Base-by-base conservation (phyloP, 1,284 basidiomycete genomes). In the Rhizopogon parksii region DNA sequence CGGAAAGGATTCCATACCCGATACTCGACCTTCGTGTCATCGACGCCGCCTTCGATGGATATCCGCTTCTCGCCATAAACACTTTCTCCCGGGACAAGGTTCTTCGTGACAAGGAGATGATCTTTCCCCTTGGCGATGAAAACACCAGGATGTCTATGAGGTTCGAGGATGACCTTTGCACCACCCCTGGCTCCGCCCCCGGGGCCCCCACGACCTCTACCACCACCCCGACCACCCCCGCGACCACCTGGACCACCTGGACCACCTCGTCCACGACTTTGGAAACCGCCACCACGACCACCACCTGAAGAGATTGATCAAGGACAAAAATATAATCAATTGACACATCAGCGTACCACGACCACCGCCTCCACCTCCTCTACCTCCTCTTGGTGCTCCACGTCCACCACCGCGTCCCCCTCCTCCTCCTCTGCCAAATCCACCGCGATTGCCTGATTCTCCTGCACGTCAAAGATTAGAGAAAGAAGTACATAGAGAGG, bases 1-100 rank as follows among this genome's bases (percentile, higher is more conserved):
- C 96, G 82, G 85, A 99, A 99, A 52, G 95, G 96, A 76, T 99
- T 99, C 95, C 95, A 99, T 34, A 99, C 96, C 55, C 95, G 82
- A 74, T 98, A 99, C 72, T 99, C 95, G 61, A 86, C 79, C 77
- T 99, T 99, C 54, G 85, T 87, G 50, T 84, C 89, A 46, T 89
- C 88, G 53, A 82, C 79, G 46, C 79, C 82, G 4, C 83, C 82
- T 7, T 91, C 88, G 60, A 95, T 79, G 46, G 84, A 80, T 72
- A 95, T 90, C 73, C 91, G 79, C 79, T 99, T 99, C 74, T 99
- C 95, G 59, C 95, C 96, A 70, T 99, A 99, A 21, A 99, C 96
- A 15, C 89, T 90, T 68, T 99, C 95, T 53, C 95, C 96, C 9
- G 96, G 95, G 46, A 91, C 93, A 60, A 99, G 80, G 73, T 98